Evolutionary conservation across 1,284 basidiomycete genomes (phyloP).

Genomic region (Singerocomus rubriflavus): DNA sequence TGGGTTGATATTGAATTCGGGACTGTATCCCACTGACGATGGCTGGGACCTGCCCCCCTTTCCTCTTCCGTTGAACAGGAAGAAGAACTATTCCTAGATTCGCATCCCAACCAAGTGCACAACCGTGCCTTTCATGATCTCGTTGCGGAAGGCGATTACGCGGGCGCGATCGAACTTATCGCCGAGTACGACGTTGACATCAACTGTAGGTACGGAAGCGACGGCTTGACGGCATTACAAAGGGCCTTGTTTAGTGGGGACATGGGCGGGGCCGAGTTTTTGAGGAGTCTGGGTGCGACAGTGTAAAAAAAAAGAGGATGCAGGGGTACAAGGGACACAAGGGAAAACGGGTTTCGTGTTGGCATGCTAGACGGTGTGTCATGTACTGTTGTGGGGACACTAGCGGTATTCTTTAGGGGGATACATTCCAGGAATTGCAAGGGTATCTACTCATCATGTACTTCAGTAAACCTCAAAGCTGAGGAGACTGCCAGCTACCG

Average conservation of each 20-base stretch:
- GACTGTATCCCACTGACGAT: background rate
- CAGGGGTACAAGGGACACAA: no score
- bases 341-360: no score
- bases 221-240: slow-evolving; percentile 21
- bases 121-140: slow-evolving; percentile 26
- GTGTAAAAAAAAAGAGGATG: no score
- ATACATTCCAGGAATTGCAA: no score
- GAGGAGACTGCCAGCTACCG: no score
- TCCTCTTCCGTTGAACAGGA: slow-evolving; percentile 15
- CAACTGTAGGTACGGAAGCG: slow-evolving; percentile 19
- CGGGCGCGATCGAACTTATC: slow-evolving; percentile 14
- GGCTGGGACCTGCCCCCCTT: background rate
- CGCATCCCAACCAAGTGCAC: slow-evolving; percentile 17
- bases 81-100: slow-evolving; percentile 22
- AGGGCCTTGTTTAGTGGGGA: slow-evolving; percentile 24
- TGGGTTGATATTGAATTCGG: background rate
- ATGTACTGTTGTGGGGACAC: no score
- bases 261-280: slow-evolving; percentile 17
- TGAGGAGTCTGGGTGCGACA: slow-evolving; percentile 21
- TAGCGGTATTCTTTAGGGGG: no score
- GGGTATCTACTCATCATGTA: no score
- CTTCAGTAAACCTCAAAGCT: no score
- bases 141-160: slow-evolving; percentile 23
- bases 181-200: slow-evolving; percentile 22
- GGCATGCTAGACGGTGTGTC: no score